These are phyloP conservation scores for Melanomma pulvis-pyrius DNA, from an alignment of 495 filamentous ascomycete species.

Conservation along the genomic window DNA sequence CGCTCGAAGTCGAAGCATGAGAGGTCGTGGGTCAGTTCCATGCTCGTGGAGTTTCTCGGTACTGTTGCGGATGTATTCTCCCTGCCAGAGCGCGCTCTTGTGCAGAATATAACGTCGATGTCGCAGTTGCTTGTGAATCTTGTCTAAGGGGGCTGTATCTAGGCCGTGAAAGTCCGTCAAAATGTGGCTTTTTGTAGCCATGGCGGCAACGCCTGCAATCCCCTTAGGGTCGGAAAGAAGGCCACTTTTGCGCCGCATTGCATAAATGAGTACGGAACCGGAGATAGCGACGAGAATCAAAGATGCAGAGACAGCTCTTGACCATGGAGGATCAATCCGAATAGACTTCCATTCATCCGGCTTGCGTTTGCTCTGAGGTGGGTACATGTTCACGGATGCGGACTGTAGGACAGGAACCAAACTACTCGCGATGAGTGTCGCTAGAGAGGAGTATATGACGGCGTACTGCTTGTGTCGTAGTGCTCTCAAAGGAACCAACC, in stretches of 20 bases:
- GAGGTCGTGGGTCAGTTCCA: slow-evolving; percentile 50
- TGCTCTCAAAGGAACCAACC: slow-evolving; percentile 64
- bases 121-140: slow-evolving; percentile 67
- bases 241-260: slow-evolving; percentile 64
- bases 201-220: slow-evolving; percentile 72
- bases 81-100: slow-evolving; percentile 66
- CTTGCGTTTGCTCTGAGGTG: slow-evolving; percentile 39
- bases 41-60: slow-evolving; percentile 47
- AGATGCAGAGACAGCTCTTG: slow-evolving; percentile 58
- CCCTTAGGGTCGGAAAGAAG: slow-evolving; percentile 70
- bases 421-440: slow-evolving; percentile 64
- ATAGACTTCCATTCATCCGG: slow-evolving; percentile 48
- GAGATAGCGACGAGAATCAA: slow-evolving; percentile 58
- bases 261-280: slow-evolving; percentile 57
- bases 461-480: slow-evolving; percentile 64
- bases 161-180: slow-evolving; percentile 73
- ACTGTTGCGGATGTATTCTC: slow-evolving; percentile 50
- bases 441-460: slow-evolving; percentile 63
- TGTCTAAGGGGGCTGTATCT: slow-evolving; percentile 64
- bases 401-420: slow-evolving; percentile 65
- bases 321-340: slow-evolving; percentile 59
- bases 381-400: slow-evolving; percentile 57
- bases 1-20: slow-evolving; percentile 64
- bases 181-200: slow-evolving; percentile 73
- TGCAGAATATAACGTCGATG: slow-evolving; percentile 67